A percentile compares a stretch with the other conserved stretches of the same genome.
phyloP scores from a whole-genome alignment of 352 stramenopile species.

The Globisporangium nodosum region DNA sequence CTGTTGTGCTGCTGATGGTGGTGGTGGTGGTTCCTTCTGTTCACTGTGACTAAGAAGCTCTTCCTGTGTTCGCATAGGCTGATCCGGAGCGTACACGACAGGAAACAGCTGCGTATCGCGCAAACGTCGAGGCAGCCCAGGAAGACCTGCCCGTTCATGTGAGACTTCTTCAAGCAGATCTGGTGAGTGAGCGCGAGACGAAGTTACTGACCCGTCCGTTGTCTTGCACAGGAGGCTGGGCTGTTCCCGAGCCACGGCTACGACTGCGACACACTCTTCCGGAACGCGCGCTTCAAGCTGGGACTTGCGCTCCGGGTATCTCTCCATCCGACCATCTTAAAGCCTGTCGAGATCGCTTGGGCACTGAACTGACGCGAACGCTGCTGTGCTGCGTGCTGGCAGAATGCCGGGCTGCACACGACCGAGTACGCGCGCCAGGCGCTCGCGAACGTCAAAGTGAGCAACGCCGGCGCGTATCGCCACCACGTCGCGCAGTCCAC shows the following conservation, averaged over 20 bases:
- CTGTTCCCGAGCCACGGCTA: conserved; percentile 72
- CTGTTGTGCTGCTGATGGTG: not conserved
- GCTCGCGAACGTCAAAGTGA: conserved; percentile 62
- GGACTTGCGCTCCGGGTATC: conserved; percentile 57
- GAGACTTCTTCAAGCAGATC: not conserved
- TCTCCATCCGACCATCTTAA: no score
- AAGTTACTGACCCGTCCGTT: not conserved
- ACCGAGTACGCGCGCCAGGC: conserved; percentile 62
- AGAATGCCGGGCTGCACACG: conserved; percentile 62
- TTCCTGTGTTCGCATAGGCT: conserved; percentile 19
- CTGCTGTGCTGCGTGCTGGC: not conserved
- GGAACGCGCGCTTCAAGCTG: conserved; percentile 78
- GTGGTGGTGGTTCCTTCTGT: not conserved
- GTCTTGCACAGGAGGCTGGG: conserved; percentile 40
- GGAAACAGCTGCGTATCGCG: conserved; percentile 59
- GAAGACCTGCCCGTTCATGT: conserved; percentile 51
- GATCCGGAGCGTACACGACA: conserved; percentile 63
- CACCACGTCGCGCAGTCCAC: conserved; percentile 51
- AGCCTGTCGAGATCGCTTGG: not conserved
- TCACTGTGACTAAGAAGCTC: not conserved
- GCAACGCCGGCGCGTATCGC: conserved; percentile 62
- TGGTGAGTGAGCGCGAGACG: not conserved
- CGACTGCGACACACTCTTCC: conserved; percentile 72
- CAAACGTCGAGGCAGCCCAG: conserved; percentile 58
- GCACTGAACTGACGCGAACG: not conserved